phyloP scores from a whole-genome alignment of 805 yeast genomes.

The Ogataea saltuana region DNA sequence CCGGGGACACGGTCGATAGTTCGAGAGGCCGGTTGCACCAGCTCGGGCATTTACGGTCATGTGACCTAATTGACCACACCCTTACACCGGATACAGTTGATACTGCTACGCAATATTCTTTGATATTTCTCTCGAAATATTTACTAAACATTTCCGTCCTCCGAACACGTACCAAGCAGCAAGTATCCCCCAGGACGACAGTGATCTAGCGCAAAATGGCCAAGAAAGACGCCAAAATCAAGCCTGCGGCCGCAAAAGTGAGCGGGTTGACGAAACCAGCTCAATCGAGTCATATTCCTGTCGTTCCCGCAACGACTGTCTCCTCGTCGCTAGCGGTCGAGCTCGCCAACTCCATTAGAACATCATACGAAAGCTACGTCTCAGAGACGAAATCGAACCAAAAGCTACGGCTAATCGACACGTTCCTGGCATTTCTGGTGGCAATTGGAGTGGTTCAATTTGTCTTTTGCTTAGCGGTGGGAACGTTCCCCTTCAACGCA shows the following conservation, averaged over 20 bases:
- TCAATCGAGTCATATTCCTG: no score
- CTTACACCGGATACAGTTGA: no score
- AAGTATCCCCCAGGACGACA: no score
- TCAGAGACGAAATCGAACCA: constrained; percentile 35
- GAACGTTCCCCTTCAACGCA: constrained; percentile 96
- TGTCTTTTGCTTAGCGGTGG: constrained; percentile 70
- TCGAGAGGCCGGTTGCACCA: no score
- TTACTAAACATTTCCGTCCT: no score
- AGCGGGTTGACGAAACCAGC: constrained; percentile 6
- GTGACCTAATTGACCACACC: no score
- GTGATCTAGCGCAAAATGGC: constrained; percentile 32
- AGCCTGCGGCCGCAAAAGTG: background rate
- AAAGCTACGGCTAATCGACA: constrained; percentile 68
- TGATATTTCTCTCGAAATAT: no score
- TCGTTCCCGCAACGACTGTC: constrained; percentile 5
- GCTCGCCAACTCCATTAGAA: constrained; percentile 32
- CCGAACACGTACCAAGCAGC: no score
- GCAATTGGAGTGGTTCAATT: constrained; percentile 77
- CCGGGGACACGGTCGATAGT: no score
- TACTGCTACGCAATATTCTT: no score
- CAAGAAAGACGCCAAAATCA: constrained; percentile 38
- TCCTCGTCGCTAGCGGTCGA: constrained; percentile 30
- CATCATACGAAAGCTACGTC: constrained; percentile 36
- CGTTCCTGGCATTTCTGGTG: constrained; percentile 74
- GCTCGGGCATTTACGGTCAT: no score